phyloP scores from a whole-genome alignment of 106 monocot species.

The Phalaenopsis equestris region DNA sequence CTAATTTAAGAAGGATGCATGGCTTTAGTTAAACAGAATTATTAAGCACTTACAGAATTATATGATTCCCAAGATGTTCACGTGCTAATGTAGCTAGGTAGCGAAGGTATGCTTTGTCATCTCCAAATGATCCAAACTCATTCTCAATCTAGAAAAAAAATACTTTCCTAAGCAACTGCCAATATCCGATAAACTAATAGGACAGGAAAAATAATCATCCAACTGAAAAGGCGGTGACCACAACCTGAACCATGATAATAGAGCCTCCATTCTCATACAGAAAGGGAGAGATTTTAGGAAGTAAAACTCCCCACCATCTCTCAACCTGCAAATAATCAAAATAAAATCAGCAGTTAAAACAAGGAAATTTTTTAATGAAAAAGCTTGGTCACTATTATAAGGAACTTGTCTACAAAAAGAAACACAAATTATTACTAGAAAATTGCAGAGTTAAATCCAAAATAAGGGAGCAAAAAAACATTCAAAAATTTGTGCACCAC shows the following conservation, averaged over 20 bases:
- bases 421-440: not conserved
- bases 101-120: constrained; percentile 78
- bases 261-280: constrained; percentile 91
- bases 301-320: constrained; percentile 85
- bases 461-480: not conserved
- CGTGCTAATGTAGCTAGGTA: constrained; percentile 61
- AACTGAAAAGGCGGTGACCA: constrained; percentile 3
- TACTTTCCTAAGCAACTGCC: not conserved
- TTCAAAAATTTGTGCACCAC: not conserved
- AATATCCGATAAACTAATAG: constrained; percentile 2
- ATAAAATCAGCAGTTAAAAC: not conserved
- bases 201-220: not conserved
- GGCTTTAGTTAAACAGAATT: not conserved
- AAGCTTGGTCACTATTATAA: not conserved
- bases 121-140: constrained; percentile 94
- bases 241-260: constrained; percentile 90
- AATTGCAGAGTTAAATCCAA: not conserved
- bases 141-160: constrained; percentile 70
- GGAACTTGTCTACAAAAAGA: not conserved
- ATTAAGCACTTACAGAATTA: constrained; percentile 50
- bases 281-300: constrained; percentile 73
- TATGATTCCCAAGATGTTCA: constrained; percentile 60
- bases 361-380: not conserved
- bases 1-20: not conserved
- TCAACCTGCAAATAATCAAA: constrained; percentile 51